A percentile compares a stretch with the other conserved stretches of the same genome.
Conservation (phyloP, 2,329 filamentous ascomycete species). For the Fragosphaeria purpurea region DNA sequence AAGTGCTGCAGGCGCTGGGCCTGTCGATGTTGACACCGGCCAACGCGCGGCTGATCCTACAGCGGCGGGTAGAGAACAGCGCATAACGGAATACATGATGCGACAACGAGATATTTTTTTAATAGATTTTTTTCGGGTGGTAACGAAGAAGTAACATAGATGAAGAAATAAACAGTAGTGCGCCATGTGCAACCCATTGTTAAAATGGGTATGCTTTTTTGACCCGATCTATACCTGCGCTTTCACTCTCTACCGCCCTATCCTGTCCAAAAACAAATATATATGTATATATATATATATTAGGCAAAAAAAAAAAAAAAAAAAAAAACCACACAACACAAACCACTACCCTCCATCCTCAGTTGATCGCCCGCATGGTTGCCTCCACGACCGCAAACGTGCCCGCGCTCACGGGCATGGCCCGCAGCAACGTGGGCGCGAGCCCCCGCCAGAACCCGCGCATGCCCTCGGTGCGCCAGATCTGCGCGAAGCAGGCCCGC, state of each 20-base stretch:
- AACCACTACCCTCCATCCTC: background rate
- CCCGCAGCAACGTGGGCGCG: constrained; percentile 78
- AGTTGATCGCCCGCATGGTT: constrained; percentile 52
- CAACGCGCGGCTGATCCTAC: constrained; percentile 56
- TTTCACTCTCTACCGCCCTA: no score
- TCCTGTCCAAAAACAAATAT: background rate
- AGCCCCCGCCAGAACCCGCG: constrained; percentile 93
- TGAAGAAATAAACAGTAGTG: background rate
- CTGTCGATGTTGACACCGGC: constrained; percentile 51
- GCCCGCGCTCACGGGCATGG: constrained; percentile 96
- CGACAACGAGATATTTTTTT: no score
- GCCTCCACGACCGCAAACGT: constrained; percentile 80
- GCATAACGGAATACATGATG: constrained; percentile 21
- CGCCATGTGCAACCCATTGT: no score
- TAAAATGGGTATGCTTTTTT: no score
- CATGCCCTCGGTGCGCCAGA: constrained; percentile 64
- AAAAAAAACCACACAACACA: background rate
- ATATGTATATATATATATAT: background rate
- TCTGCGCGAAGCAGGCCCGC: constrained; percentile 82
- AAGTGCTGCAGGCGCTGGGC: constrained; percentile 51
- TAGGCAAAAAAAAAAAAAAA: background rate
- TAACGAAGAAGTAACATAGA: background rate
- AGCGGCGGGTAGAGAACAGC: constrained; percentile 55
- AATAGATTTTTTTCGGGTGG: background rate
- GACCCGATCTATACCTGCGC: no score